Evolutionary conservation across 768 basidiomycete genomes (phyloP), one percentile per base, ranked within the genome.

Genomic region (Plicaturopsis crispa): DNA sequence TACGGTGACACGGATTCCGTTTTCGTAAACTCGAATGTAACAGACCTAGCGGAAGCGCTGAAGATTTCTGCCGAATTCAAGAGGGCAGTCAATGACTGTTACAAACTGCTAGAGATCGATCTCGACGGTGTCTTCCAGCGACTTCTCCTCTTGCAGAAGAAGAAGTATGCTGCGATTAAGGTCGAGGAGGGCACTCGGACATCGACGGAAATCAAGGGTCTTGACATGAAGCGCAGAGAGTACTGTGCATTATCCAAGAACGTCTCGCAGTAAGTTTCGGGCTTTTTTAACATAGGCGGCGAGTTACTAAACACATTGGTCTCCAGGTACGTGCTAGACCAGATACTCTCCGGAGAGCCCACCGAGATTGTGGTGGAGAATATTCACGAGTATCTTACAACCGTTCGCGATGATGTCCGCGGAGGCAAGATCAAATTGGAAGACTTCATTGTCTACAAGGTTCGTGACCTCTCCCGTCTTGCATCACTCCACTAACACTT

Each of bases 1-100:
- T 99, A 99, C 50, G 96, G 96, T 47, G 96, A 99, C 54, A 99
- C 96, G 0, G 96, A 99, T 57, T 99, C 96, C 0, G 88, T 99
- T 39, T 97, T 99, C 57, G 86, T 99, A 48, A 98, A 99, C 61
- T 92, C 96, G 3, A 90, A 92, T 49, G 88, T 85, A 20, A 84
- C 80, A 0, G 87, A 92, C 31, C 76, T 93, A 18, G 73, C 80
- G 0, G 85, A 94, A 33, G 96, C 96, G 2, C 68, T 94, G 36
- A 86, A 84, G 62, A 96, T 94, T 38, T 92, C 94, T 2, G 75
- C 75, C 4, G 78, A 84, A 26, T 86, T 99, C 73, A 98, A 98
- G 66, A 92, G 90, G 56, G 82, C 83, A 4, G 93, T 98, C 50
- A 99, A 99, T 52, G 90, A 98, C 41, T 78, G 86, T 14, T 98